Percentiles rank a stretch among this genome's conserved stretches.
These are phyloP conservation scores for Leishmania guyanensis DNA, from an alignment of 208 protist genomes.

Conservation along the genomic window DNA sequence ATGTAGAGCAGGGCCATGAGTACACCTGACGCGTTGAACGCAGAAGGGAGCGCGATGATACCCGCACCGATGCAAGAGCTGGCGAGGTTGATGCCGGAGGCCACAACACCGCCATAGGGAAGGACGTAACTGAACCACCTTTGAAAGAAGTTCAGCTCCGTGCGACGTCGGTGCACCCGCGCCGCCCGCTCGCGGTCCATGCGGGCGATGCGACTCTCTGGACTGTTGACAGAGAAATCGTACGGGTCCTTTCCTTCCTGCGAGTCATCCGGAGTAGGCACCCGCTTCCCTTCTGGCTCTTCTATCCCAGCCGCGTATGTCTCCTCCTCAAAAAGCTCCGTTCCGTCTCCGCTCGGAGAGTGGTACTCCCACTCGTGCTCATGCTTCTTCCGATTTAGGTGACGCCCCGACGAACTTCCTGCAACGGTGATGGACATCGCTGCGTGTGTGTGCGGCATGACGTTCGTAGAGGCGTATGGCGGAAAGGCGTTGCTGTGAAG, in stretches of 20 bases:
- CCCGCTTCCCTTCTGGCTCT: neutral
- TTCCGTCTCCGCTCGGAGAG: constrained; percentile 26
- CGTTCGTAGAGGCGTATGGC: neutral
- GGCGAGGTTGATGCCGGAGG: constrained; percentile 65
- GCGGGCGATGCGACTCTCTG: constrained; percentile 32
- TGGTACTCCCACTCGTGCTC: constrained; percentile 27
- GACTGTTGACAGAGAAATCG: neutral
- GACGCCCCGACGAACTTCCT: neutral
- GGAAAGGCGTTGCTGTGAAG: neutral
- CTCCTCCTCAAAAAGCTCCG: constrained; percentile 34
- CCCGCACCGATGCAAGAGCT: constrained; percentile 66
- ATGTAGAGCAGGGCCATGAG: constrained; percentile 67
- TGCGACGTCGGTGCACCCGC: constrained; percentile 40
- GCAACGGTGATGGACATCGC: neutral
- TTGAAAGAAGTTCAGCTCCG: constrained; percentile 24
- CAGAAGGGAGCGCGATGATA: constrained; percentile 64
- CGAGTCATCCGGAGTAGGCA: neutral
- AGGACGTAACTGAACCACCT: constrained; percentile 38
- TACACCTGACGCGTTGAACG: constrained; percentile 56
- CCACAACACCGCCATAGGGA: constrained; percentile 63
- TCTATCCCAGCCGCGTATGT: neutral
- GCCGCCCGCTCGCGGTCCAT: constrained; percentile 42
- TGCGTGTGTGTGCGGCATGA: neutral
- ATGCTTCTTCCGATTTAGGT: neutral
- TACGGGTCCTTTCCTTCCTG: neutral